Evolutionary conservation across 352 stramenopile species (phyloP).

Genomic region (Phytophthora vignae): DNA sequence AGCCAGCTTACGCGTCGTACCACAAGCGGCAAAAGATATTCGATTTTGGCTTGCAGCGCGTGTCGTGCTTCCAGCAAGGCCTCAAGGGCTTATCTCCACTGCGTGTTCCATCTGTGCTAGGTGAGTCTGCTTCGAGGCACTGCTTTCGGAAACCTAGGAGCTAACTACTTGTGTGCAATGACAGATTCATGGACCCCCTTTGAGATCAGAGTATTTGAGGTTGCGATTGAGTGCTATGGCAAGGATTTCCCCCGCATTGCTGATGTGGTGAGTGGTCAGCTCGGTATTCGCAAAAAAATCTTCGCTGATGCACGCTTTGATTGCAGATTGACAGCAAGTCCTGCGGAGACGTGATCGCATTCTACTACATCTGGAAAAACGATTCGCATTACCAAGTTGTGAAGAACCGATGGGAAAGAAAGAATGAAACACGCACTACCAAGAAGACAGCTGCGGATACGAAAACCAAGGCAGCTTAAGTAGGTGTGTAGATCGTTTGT

Average conservation of each 20-base stretch:
- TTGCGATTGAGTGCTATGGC: constrained; percentile 85
- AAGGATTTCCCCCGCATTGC: constrained; percentile 85
- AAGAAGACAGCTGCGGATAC: constrained; percentile 29
- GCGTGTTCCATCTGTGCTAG: constrained; percentile 52
- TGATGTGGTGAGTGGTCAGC: constrained; percentile 54
- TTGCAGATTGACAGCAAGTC: constrained; percentile 73
- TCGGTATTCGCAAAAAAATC: background rate
- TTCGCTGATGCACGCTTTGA: constrained; percentile 9
- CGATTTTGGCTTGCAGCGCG: constrained; percentile 61
- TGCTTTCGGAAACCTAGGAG: background rate
- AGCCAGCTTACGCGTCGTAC: constrained; percentile 43
- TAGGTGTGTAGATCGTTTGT: constrained; percentile 28
- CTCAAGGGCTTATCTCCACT: constrained; percentile 59
- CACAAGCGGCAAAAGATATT: constrained; percentile 64
- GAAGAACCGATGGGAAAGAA: constrained; percentile 81
- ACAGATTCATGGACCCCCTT: constrained; percentile 81
- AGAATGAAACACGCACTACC: constrained; percentile 35
- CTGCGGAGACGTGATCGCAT: constrained; percentile 75
- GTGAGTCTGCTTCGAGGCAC: constrained; percentile 28
- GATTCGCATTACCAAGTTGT: constrained; percentile 85
- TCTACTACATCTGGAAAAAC: constrained; percentile 92
- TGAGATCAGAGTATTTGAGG: constrained; percentile 87
- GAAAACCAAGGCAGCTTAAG: constrained; percentile 32
- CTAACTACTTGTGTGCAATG: background rate
- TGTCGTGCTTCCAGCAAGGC: constrained; percentile 56